Evolutionary conservation across 2,329 filamentous ascomycete genomes (phyloP).

Genomic region (Alternaria metachromatica): DNA sequence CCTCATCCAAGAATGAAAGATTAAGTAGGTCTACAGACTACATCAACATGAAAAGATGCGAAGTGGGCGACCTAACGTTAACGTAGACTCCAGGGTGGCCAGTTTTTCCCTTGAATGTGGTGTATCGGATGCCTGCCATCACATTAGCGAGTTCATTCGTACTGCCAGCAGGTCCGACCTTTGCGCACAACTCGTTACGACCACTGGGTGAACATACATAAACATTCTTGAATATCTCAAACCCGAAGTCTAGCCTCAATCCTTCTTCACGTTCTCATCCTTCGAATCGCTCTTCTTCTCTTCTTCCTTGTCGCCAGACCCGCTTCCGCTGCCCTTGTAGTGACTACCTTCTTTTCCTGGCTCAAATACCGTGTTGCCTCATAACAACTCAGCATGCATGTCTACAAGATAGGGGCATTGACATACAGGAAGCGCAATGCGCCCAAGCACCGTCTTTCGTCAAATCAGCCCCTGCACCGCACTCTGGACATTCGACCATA

Average conservation of each 20-base stretch:
- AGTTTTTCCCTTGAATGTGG: too few relatives aligned
- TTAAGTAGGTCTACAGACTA: too few relatives aligned
- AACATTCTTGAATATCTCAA: neutral
- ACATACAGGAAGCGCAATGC: conserved; percentile 39
- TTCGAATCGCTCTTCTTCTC: conserved; percentile 20
- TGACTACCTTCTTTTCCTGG: conserved; percentile 36
- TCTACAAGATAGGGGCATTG: neutral
- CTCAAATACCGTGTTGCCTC: conserved; percentile 34
- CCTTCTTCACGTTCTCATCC: conserved; percentile 13
- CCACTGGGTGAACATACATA: neutral
- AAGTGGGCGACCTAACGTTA: too few relatives aligned
- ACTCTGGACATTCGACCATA: conserved; percentile 39
- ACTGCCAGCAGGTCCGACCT: neutral
- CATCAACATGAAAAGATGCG: too few relatives aligned
- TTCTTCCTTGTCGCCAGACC: conserved; percentile 36
- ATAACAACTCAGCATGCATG: neutral
- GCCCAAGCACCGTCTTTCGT: conserved; percentile 39
- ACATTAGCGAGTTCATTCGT: neutral
- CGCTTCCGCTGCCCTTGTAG: conserved; percentile 32
- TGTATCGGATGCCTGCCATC: neutral
- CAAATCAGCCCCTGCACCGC: conserved; percentile 34
- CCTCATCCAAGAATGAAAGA: too few relatives aligned
- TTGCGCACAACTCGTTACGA: neutral
- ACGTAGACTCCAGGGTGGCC: too few relatives aligned
- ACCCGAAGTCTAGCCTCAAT: neutral